These are phyloP conservation scores for Suillus placidus DNA, from an alignment of 768 basidiomycete species.

Conservation along the genomic window DNA sequence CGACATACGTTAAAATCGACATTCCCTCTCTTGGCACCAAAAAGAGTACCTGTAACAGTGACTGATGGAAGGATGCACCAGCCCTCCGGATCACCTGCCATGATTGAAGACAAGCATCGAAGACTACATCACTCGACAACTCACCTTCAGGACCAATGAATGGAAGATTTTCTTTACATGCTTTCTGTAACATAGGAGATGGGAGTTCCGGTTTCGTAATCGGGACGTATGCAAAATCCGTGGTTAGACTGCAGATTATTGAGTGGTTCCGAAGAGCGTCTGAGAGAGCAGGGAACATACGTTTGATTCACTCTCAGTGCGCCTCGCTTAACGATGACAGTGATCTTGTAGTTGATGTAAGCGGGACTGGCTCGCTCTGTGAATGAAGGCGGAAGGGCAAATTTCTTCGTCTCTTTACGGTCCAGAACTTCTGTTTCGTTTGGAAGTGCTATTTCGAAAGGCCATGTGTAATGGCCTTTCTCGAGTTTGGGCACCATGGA, in stretches of 20 bases:
- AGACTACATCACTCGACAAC: neutral
- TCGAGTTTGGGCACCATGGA: slow-evolving; percentile 38
- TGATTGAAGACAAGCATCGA: neutral
- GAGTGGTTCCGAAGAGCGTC: neutral
- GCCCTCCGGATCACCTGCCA: slow-evolving; percentile 41
- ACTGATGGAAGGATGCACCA: slow-evolving; percentile 40
- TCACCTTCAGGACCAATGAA: slow-evolving; percentile 39
- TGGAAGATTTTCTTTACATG: slow-evolving; percentile 36
- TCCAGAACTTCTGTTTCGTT: slow-evolving; percentile 42
- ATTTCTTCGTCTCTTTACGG: slow-evolving; percentile 38
- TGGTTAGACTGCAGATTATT: slow-evolving; percentile 30
- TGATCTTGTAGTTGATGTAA: slow-evolving; percentile 58
- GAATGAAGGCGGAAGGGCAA: slow-evolving; percentile 54
- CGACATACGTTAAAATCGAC: slow-evolving; percentile 37
- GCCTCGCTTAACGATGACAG: slow-evolving; percentile 52
- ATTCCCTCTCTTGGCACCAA: slow-evolving; percentile 32
- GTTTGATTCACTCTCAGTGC: slow-evolving; percentile 52
- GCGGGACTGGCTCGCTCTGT: slow-evolving; percentile 57
- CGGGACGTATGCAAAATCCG: slow-evolving; percentile 38
- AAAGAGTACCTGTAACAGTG: slow-evolving; percentile 38
- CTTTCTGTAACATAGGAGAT: slow-evolving; percentile 39
- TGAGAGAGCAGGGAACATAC: slow-evolving; percentile 1
- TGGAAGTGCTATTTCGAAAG: slow-evolving; percentile 52
- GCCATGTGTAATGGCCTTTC: slow-evolving; percentile 49
- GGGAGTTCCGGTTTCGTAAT: slow-evolving; percentile 37